Evolutionary conservation across 2,329 filamentous ascomycete species (phyloP), one percentile per base, ranked within the genome.

Genomic region (Colletotrichum godetiae): DNA sequence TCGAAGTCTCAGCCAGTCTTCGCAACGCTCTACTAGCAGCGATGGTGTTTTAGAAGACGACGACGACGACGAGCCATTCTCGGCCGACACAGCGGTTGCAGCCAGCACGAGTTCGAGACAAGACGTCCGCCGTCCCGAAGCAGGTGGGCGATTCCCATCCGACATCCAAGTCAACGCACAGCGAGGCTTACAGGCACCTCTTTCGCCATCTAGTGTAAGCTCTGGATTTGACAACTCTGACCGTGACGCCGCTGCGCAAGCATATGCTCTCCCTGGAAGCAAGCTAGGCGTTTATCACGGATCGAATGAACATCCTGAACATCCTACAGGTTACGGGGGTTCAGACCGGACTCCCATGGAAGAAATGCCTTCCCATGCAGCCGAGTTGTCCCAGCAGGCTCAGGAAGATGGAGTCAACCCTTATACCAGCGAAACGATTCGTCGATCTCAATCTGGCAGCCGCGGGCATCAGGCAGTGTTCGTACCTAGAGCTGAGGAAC

Each of bases 121-220:
- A 78, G 88, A 89, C 72, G 81, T 89, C 78, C 89, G 89, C 83
- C 92, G 95, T 83, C 94, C 94, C 81, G 91, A 94, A 89, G 92
- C 95, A 92, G 96, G 95, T 92, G 96, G 96, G 88, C 92, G 95
- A 84, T 99, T 99, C 87, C 96, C 96, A 85, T 97, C 94, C 85
- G 95, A 98, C 87, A 87, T 98, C 79, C 92, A 95, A 86, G 90
- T 97, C 82, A 93, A 95, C 83, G 86, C 88, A 75, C 85, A 91
- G 81, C 92, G 94, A 86, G 92, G 93, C 88, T 92, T 95, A 91
- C 92, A 95, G 84, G 92, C 90, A 81, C 91, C 93, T 81, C 87
- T 92, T 81, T 95, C 94, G 80, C 93, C 93, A 74, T 94, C 93
- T 88, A 97, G 94, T 87, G 91, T 92, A 83, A 94, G 92, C 82